Evolutionary conservation across 805 yeast species (phyloP).

Genomic region (Zygotorulaspora sp.): DNA sequence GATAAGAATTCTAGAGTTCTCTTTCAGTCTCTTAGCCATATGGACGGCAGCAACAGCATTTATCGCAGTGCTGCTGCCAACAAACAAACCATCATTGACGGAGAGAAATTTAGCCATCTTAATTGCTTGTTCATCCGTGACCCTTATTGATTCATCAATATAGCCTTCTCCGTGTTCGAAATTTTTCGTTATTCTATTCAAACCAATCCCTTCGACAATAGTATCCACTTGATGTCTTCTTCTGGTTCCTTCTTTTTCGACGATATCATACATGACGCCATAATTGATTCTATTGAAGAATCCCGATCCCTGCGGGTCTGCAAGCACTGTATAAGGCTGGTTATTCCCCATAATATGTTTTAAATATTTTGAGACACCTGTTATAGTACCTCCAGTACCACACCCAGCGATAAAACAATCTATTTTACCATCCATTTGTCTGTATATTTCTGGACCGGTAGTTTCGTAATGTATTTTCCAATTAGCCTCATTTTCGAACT

Average conservation of each 20-base stretch:
- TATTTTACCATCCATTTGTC: constrained; percentile 58
- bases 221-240: constrained; percentile 97
- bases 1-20: constrained; percentile 71
- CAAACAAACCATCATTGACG: constrained; percentile 79
- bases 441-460: constrained; percentile 91
- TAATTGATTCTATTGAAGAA: constrained; percentile 74
- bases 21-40: constrained; percentile 44
- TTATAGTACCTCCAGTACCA: constrained; percentile 95
- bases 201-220: constrained; percentile 86
- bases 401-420: constrained; percentile 86
- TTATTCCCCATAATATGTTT: constrained; percentile 43
- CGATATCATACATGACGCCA: constrained; percentile 91
- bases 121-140: constrained; percentile 73
- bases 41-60: constrained; percentile 86
- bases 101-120: constrained; percentile 84
- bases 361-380: constrained; percentile 81
- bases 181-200: constrained; percentile 81
- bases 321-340: constrained; percentile 53
- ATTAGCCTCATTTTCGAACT: constrained; percentile 87
- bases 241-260: constrained; percentile 88
- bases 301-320: constrained; percentile 97
- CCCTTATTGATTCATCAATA: constrained; percentile 77
- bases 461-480: constrained; percentile 79
- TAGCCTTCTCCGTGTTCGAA: constrained; percentile 63
- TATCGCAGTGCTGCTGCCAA: constrained; percentile 91